Evolutionary conservation across 2,329 filamentous ascomycete genomes (phyloP).

Genomic region (Cercospora beticola): DNA sequence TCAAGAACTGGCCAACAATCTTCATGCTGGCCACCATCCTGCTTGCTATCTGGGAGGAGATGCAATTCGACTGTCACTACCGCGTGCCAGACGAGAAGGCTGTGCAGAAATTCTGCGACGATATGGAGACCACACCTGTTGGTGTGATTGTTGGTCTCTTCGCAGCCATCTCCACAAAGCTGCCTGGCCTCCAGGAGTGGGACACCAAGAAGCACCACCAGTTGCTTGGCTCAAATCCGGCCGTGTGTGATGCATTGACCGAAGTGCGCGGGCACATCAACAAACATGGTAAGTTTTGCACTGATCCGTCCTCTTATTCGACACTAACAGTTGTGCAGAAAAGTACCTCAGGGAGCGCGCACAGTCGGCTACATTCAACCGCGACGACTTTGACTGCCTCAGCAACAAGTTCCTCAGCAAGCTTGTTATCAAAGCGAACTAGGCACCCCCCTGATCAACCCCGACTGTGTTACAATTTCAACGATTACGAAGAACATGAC

Average conservation of each 20-base stretch:
- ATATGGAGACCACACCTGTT: conserved; percentile 95
- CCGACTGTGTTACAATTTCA: neutral
- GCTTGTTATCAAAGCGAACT: conserved; percentile 93
- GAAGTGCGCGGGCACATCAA: conserved; percentile 90
- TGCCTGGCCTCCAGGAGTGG: conserved; percentile 91
- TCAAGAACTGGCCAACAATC: conserved; percentile 99
- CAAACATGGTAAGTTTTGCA: conserved; percentile 75
- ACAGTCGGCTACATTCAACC: conserved; percentile 72
- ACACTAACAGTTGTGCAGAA: conserved; percentile 57
- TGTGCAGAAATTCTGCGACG: conserved; percentile 90
- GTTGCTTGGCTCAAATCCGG: conserved; percentile 82
- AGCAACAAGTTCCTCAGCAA: conserved; percentile 98
- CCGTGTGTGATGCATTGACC: conserved; percentile 93
- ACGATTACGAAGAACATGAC: conserved; percentile 15
- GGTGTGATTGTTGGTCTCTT: conserved; percentile 96
- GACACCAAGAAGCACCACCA: conserved; percentile 89
- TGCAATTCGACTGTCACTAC: conserved; percentile 98
- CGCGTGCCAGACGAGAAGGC: conserved; percentile 79
- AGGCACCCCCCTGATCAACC: conserved; percentile 8
- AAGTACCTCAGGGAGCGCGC: conserved; percentile 77
- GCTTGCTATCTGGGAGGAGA: conserved; percentile 94
- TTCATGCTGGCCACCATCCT: conserved; percentile 95
- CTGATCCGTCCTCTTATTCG: neutral
- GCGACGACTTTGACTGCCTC: conserved; percentile 87
- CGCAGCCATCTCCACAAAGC: conserved; percentile 95